Evolutionary conservation across 768 basidiomycete genomes (phyloP).

Genomic region (Boletus pseudopeckii): DNA sequence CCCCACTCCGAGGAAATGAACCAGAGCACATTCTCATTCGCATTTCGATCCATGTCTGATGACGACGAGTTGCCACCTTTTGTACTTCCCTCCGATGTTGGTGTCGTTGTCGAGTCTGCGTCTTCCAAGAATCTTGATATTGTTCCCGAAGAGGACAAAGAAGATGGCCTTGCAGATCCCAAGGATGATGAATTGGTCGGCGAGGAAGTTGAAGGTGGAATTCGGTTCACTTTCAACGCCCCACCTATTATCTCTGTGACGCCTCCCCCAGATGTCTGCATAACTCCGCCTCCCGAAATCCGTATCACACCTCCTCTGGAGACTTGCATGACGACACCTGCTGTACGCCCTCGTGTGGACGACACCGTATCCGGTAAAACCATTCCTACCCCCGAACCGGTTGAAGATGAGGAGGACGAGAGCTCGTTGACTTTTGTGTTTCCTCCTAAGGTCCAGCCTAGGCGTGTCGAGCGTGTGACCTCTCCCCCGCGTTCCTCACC

Average conservation of each 20-base stretch:
- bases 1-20: constrained; percentile 47
- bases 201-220: constrained; percentile 59
- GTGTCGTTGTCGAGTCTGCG: constrained; percentile 36
- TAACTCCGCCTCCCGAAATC: constrained; percentile 29
- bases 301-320: constrained; percentile 21
- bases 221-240: constrained; percentile 69
- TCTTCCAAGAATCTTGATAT: constrained; percentile 33
- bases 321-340: constrained; percentile 13
- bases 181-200: constrained; percentile 54
- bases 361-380: constrained; percentile 2
- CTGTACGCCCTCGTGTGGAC: constrained; percentile 12
- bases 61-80: constrained; percentile 49
- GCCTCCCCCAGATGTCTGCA: constrained; percentile 23
- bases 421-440: constrained; percentile 22
- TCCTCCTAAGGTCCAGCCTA: constrained; percentile 12
- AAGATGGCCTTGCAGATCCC: constrained; percentile 23
- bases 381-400: constrained; percentile 2
- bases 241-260: constrained; percentile 38
- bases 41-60: constrained; percentile 46
- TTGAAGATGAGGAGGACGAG: constrained; percentile 26
- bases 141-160: constrained; percentile 43
- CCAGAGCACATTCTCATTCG: constrained; percentile 57
- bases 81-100: constrained; percentile 45
- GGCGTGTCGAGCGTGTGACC: constrained; percentile 3
- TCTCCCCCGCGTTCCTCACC: constrained; percentile 11